phyloP scores from a whole-genome alignment of 2,329 filamentous ascomycete genomes.

The Fusarium austroafricanum region DNA sequence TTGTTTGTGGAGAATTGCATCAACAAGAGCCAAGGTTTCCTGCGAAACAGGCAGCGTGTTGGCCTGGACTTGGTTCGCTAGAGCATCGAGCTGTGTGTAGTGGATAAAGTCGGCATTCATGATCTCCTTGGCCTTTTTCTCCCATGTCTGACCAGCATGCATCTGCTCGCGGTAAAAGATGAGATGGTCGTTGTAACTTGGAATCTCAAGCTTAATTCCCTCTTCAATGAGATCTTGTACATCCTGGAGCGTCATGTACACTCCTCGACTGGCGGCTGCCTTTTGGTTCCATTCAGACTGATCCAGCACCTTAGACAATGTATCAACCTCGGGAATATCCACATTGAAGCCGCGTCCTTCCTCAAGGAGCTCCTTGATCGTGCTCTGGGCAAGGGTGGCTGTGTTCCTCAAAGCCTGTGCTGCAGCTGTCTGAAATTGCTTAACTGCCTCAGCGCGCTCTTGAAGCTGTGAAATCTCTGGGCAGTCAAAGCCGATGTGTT shows the following conservation, averaged over 20 bases:
- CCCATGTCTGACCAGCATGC: conserved; percentile 85
- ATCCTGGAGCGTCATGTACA: conserved; percentile 79
- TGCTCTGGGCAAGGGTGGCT: conserved; percentile 70
- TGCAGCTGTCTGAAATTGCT: conserved; percentile 84
- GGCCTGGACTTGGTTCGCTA: conserved; percentile 81
- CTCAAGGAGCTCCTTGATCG: conserved; percentile 93
- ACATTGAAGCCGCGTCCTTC: conserved; percentile 90
- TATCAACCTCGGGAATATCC: conserved; percentile 88
- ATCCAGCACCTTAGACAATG: conserved; percentile 81
- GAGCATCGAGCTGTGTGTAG: conserved; percentile 92
- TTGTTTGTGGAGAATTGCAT: conserved; percentile 94
- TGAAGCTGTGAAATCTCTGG: conserved; percentile 87
- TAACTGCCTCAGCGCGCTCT: conserved; percentile 87
- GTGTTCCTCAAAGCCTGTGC: conserved; percentile 75
- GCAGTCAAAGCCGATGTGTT: conserved; percentile 91
- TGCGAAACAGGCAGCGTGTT: conserved; percentile 81
- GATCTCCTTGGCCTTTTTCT: conserved; percentile 90
- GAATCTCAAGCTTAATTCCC: conserved; percentile 80
- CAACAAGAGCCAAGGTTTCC: conserved; percentile 83
- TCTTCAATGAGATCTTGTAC: conserved; percentile 83
- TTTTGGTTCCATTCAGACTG: conserved; percentile 91
- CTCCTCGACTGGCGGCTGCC: conserved; percentile 72
- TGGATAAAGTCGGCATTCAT: conserved; percentile 93
- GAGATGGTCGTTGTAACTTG: conserved; percentile 83
- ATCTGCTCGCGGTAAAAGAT: conserved; percentile 80